Evolutionary conservation across 148 eudicot species (phyloP), one percentile per base, ranked within the genome.

Genomic region (Mesembryanthemum crystallinum): DNA sequence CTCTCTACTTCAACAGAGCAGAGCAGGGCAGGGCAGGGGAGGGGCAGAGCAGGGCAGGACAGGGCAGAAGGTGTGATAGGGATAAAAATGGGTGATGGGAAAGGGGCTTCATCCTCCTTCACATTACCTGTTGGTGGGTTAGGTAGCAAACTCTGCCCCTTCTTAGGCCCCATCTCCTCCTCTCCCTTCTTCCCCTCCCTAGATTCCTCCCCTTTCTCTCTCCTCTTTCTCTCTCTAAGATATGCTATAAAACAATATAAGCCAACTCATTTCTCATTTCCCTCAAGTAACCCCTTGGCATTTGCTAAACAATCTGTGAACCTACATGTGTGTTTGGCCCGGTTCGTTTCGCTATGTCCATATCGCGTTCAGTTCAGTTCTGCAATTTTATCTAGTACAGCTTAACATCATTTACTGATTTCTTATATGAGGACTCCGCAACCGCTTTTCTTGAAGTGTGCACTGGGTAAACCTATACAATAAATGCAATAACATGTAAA

Each of bases 41-140:
- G 20, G 73, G 73, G 65, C 78, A 63, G 29, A 55, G 12, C 8
- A 58, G 32, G 61, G 54, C 28, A 24, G 61, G 65, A 68, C 47
- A 47, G 63, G 66, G 67, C 43, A 68, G 10, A 37, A 66, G 30
- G 35, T 69, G 67, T 28, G 61, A 57, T 27, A 69, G 72, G 75
- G 74, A 68, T 63, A 64, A 59, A 78, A 79, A 77, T 65, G 77
- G 78, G 76, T 80, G 83, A 80, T 80, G 76, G 67, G 75, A 45
- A 78, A 74, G 75, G 76, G 77, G 76, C 65, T 76, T 76, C 54
- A 67, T 84, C 73, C 75, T 70, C 64, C 58, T 85, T 86, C 98
- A 92, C 86, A 90, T 85, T 88, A 78, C 73, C 2, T 92, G 96
- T 89, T 88, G 90, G 98, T 86, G 88, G 90, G 91, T 89, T 88